Evolutionary conservation across 768 basidiomycete genomes (phyloP).

Genomic region (Phlebiopsis flavidoalba): DNA sequence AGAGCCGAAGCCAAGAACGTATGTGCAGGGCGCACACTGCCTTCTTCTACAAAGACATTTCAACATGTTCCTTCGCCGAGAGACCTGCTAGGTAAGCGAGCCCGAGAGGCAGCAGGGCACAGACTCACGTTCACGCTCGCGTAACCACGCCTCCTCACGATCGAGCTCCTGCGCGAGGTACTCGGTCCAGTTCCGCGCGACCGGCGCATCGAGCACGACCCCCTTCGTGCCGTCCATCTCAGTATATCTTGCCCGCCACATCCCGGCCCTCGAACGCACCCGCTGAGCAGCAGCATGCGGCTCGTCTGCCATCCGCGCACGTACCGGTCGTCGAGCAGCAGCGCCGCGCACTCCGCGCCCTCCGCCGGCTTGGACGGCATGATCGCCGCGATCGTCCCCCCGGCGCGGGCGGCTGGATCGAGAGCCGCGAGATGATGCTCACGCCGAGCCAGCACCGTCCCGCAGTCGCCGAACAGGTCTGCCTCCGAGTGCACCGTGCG

Average conservation of each 20-base stretch:
- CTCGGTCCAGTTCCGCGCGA: constrained; percentile 6
- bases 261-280: not conserved
- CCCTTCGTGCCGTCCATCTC: constrained; percentile 2
- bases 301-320: constrained; percentile 11
- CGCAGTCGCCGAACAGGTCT: not conserved
- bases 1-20: too few species aligned
- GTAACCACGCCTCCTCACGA: constrained; percentile 5
- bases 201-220: not conserved
- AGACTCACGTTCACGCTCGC: not conserved
- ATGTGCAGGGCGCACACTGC: too few species aligned
- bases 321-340: constrained; percentile 8
- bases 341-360: not conserved
- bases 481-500: not conserved
- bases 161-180: constrained; percentile 6
- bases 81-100: too few species aligned
- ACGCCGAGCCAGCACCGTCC: not conserved
- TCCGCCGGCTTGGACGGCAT: not conserved
- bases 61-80: too few species aligned
- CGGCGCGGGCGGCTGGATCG: not conserved
- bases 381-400: not conserved
- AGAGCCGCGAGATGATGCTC: not conserved
- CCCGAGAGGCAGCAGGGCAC: too few species aligned
- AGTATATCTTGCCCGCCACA: constrained; percentile 6
- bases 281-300: constrained; percentile 4
- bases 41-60: too few species aligned